Evolutionary conservation across 495 filamentous ascomycete species (phyloP), one percentile per base, ranked within the genome.

Genomic region (Pyrenula massariospora): DNA sequence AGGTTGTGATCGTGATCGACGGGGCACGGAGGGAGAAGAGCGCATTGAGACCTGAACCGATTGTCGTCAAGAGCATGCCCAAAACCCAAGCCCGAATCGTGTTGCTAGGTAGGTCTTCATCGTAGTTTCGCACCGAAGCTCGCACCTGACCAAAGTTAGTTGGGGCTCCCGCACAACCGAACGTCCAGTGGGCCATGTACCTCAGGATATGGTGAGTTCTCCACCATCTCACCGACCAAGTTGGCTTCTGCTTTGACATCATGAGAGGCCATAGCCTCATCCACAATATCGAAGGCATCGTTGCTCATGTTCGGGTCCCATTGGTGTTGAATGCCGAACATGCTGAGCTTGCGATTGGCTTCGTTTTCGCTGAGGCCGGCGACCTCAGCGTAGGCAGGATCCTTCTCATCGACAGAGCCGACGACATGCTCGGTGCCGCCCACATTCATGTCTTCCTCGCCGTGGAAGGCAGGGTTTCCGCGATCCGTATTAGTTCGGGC

Each of bases 21-120:
- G 80, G 79, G 12, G 71, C 66, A 49, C 84, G 79, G 63, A 89
- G 68, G 50, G 81, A 85, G 70, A 89, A 88, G 21, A 88, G 69
- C 54, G 81, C 82, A 68, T 90, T 89, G 68, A 86, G 71, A 0
- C 74, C 79, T 10, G 85, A 83, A 12, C 81, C 85, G 36, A 89
- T 69, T 2, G 85, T 76, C 10, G 84, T 77, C 20, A 88, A 72
- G 2, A 87, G 24, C 62, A 88, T 57, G n/a, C 85, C 85, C 58
- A 89, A 81, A 3, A 77, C 66, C 85, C 85, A 89, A 22, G 85
- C 85, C 21, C 85, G 82, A 51, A 89, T 75, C 23, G 85, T 89
- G 62, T 86, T 87, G 55, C 73, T 74, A 24, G 80, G 77, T 52
- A 84, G 74, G 50, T 83, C 79, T 58, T 88, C 84, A 63, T 88